These are phyloP conservation scores for Pistacia vera DNA, from an alignment of 345 rosid genomes.

Conservation along the genomic window DNA sequence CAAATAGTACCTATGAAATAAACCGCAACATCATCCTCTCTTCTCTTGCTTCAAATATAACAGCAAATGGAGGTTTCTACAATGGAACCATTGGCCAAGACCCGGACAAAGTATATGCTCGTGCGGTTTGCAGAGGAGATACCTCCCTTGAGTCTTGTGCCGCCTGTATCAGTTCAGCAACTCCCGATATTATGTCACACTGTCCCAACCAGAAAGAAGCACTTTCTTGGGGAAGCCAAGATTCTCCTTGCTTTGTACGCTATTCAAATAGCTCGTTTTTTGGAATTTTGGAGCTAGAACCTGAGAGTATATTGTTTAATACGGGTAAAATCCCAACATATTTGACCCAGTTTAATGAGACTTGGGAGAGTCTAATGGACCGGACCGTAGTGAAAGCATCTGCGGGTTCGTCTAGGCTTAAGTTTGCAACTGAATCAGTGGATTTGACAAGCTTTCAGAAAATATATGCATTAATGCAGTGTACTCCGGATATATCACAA, in stretches of 20 bases:
- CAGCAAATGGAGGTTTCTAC: slow-evolving; percentile 24
- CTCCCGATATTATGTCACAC: neutral
- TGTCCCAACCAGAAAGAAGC: slow-evolving; percentile 33
- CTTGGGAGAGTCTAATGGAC: slow-evolving; percentile 37
- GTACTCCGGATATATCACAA: slow-evolving; percentile 52
- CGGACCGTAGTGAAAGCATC: slow-evolving; percentile 20
- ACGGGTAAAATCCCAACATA: slow-evolving; percentile 3
- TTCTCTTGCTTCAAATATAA: neutral
- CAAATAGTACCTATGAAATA: neutral
- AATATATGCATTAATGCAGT: slow-evolving; percentile 45
- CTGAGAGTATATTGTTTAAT: slow-evolving; percentile 12
- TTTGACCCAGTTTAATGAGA: slow-evolving; percentile 23
- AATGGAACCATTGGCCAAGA: slow-evolving; percentile 13
- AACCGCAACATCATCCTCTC: slow-evolving; percentile 16
- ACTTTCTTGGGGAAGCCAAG: neutral
- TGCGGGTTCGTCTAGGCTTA: slow-evolving; percentile 27
- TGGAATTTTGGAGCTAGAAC: slow-evolving; percentile 35
- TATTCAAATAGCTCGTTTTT: slow-evolving; percentile 32
- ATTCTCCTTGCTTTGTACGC: slow-evolving; percentile 37
- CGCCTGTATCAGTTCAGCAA: neutral
- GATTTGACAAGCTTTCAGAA: slow-evolving; percentile 4
- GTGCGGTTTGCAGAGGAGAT: slow-evolving; percentile 31
- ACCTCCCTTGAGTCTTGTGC: neutral
- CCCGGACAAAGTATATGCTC: slow-evolving; percentile 19
- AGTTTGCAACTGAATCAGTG: slow-evolving; percentile 39